These are phyloP conservation scores for Diaporthe humulicola DNA, from an alignment of 2,329 filamentous ascomycete genomes.

Conservation along the genomic window DNA sequence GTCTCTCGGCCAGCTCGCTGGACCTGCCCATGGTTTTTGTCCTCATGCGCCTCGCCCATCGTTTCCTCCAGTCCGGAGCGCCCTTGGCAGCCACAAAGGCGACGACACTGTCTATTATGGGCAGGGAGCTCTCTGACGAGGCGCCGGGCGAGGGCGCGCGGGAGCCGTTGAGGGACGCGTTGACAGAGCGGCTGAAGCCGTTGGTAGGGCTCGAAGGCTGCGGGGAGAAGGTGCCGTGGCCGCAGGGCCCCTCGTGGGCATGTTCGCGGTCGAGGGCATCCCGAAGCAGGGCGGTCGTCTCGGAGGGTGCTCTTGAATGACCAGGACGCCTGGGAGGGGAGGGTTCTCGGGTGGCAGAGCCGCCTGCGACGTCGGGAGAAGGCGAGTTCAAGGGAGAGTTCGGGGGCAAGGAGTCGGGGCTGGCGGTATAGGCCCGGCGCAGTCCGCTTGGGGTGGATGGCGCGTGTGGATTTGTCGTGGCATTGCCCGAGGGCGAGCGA, in stretches of 20 bases:
- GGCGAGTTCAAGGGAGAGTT: constrained; percentile 1
- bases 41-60: constrained; percentile 65
- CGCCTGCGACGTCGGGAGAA: not conserved
- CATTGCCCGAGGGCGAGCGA: constrained; percentile 24
- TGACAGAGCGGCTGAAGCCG: constrained; percentile 48
- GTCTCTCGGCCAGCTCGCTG: constrained; percentile 76
- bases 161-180: constrained; percentile 48
- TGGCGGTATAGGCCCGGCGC: constrained; percentile 57
- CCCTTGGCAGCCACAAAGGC: constrained; percentile 55
- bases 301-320: constrained; percentile 49
- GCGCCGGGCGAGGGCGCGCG: constrained; percentile 51
- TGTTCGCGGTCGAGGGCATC: constrained; percentile 51
- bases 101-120: constrained; percentile 55
- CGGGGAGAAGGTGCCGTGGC: constrained; percentile 84
- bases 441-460: constrained; percentile 61
- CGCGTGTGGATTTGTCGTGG: constrained; percentile 47
- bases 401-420: constrained; percentile 33
- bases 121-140: constrained; percentile 44
- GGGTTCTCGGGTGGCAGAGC: not conserved
- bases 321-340: constrained; percentile 29
- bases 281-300: constrained; percentile 66
- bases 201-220: constrained; percentile 66
- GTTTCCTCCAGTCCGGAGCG: constrained; percentile 58
- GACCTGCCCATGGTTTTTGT: constrained; percentile 81
- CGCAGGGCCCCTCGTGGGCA: constrained; percentile 66